Base-by-base conservation (phyloP, 2,329 filamentous ascomycete species). In the Sporothrix pallida region DNA sequence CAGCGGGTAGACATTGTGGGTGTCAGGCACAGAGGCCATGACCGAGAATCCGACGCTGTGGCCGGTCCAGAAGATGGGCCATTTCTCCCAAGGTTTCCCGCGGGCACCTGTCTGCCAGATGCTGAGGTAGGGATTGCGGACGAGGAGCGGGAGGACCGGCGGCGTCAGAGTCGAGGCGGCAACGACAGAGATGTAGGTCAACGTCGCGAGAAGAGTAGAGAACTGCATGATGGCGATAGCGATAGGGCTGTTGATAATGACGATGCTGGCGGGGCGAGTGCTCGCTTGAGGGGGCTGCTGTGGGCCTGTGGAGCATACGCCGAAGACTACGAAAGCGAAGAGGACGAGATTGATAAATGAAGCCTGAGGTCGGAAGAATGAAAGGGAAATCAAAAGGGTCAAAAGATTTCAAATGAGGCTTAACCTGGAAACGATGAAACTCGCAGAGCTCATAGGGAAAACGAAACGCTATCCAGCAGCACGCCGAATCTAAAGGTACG, bases 11-110 rank as follows among this genome's bases (percentile, higher is more conserved):
- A 87, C 83, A 8, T 80, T 82, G 46, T 80, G 79, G 3, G 82
- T 81, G 6, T 81, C 80, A 0, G 84, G 83, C 37, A 86, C 81
- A 1, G 82, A 81, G 31, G 84, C 84, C 83, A 88, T 84, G 60
- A 86, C 80, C 3, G 84, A 85, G 77, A 88, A 86, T 13, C 86
- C 86, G 71, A 87, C 80, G 72, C 79, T 80, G 67, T 79, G 76
- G 15, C 79, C 80, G 2, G 79, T 82, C 78, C 78, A 81, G 74
- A 82, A 82, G 81, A 95, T 95, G 31, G 94, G 94, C 94, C 94
- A 97, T 82, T 89, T 88, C 72, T 89, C 87, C 93, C 93, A 97
- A 1, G 94, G 94, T 63, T 87, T 86, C 73, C 91, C 87, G 77
- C 94, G 87, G 56, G 93, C 92, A 81, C 88, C 87, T 67, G 86